Percentiles rank a stretch among this genome's conserved stretches.
Conservation (phyloP, 2,329 filamentous ascomycete species). For the Dactylellina cionopaga region DNA sequence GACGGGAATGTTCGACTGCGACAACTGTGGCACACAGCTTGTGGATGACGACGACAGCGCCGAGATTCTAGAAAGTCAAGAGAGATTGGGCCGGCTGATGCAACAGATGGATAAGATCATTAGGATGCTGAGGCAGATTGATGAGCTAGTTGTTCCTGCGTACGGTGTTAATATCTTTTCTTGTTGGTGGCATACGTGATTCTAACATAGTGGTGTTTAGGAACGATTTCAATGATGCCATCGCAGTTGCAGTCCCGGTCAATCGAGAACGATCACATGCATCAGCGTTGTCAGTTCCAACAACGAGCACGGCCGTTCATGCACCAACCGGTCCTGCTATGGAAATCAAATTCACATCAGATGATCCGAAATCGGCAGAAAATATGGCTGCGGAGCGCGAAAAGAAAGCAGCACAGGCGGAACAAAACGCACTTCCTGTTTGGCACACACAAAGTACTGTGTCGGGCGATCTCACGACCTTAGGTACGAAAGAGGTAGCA, state of each 20-base stretch:
- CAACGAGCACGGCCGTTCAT: constrained; percentile 15
- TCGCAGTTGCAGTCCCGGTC: constrained; percentile 56
- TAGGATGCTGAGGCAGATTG: constrained; percentile 78
- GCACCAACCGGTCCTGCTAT: constrained; percentile 58
- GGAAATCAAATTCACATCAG: constrained; percentile 65
- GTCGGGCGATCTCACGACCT: constrained; percentile 57
- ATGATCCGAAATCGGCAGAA: constrained; percentile 64
- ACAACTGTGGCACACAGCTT: constrained; percentile 75
- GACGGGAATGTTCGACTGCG: constrained; percentile 79
- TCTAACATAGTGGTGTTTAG: constrained; percentile 30
- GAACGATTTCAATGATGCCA: constrained; percentile 57
- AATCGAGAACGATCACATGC: constrained; percentile 51
- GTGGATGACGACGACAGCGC: constrained; percentile 74
- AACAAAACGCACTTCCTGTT: constrained; percentile 66
- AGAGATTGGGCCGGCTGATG: constrained; percentile 69
- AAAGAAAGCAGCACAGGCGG: constrained; percentile 64
- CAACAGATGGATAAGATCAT: constrained; percentile 82
- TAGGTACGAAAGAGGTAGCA: constrained; percentile 56
- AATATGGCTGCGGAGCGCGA: constrained; percentile 64
- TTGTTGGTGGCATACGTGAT: not conserved
- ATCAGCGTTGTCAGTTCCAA: constrained; percentile 47
- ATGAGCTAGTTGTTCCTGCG: constrained; percentile 76
- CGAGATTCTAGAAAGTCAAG: constrained; percentile 71
- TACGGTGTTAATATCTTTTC: constrained; percentile 36
- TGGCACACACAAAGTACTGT: constrained; percentile 67